These are phyloP conservation scores for Phaffia tasmanica DNA, from an alignment of 768 basidiomycete species.

Conservation along the genomic window DNA sequence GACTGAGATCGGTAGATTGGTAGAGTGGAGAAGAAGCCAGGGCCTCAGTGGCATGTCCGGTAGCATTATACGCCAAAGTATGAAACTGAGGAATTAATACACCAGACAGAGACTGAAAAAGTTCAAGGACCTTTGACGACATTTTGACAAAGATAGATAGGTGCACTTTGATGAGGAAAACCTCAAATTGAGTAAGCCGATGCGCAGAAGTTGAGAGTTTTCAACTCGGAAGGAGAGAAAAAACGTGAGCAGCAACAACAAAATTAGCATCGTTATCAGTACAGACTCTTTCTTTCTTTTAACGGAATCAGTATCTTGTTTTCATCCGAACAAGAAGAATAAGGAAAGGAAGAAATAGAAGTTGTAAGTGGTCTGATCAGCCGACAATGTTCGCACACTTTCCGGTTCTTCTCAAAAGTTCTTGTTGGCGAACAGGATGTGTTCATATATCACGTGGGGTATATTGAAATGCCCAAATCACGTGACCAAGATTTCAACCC, in stretches of 20 bases:
- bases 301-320: too few species aligned
- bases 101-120: background rate
- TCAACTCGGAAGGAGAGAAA: background rate
- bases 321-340: background rate
- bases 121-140: background rate
- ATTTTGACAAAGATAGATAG: background rate
- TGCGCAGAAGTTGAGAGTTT: background rate
- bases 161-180: background rate
- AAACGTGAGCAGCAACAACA: background rate
- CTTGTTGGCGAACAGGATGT: too few species aligned
- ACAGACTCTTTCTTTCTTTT: too few species aligned
- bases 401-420: too few species aligned
- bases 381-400: background rate
- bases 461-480: too few species aligned
- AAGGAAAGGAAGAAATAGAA: background rate
- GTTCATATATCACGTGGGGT: too few species aligned
- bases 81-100: background rate
- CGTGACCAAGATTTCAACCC: too few species aligned
- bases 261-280: too few species aligned
- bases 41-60: background rate
- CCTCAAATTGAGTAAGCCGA: background rate
- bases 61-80: background rate
- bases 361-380: background rate
- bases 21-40: constrained; percentile 1
- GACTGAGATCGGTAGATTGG: background rate